These are phyloP conservation scores for Prunus davidiana DNA, from an alignment of 306 rosid species.

Conservation along the genomic window DNA sequence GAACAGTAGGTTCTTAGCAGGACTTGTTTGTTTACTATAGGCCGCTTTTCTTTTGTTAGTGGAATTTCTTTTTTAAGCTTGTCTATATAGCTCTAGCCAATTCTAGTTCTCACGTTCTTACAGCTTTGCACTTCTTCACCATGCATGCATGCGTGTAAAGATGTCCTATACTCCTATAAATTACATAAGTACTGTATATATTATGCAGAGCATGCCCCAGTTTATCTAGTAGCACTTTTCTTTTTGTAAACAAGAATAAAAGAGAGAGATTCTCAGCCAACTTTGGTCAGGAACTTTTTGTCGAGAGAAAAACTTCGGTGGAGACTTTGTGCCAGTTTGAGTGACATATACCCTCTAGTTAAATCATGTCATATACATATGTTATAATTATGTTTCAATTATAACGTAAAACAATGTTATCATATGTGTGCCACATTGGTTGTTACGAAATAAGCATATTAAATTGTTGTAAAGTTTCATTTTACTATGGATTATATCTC, in stretches of 20 bases:
- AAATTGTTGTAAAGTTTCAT: background rate
- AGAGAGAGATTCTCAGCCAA: background rate
- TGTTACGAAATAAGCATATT: background rate
- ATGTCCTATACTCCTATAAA: background rate
- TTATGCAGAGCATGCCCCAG: background rate
- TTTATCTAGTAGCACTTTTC: background rate
- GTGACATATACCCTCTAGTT: no score
- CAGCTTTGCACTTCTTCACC: conserved; percentile 12
- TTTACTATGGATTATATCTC: background rate
- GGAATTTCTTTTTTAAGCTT: conserved; percentile 22
- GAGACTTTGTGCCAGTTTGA: no score
- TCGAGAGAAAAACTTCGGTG: no score
- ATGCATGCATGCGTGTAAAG: conserved; percentile 17
- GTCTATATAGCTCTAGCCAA: background rate
- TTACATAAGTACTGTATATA: background rate
- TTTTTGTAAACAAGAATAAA: background rate
- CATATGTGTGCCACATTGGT: no score
- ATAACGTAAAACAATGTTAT: no score
- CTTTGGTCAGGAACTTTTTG: background rate
- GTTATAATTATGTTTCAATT: no score
- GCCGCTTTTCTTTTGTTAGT: conserved; percentile 13
- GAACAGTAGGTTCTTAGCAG: background rate
- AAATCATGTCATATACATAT: no score
- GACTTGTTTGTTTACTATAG: conserved; percentile 15
- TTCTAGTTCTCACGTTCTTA: conserved; percentile 11